These are phyloP conservation scores for Kwoniella bestiolae DNA, from an alignment of 768 basidiomycete species.

Conservation along the genomic window DNA sequence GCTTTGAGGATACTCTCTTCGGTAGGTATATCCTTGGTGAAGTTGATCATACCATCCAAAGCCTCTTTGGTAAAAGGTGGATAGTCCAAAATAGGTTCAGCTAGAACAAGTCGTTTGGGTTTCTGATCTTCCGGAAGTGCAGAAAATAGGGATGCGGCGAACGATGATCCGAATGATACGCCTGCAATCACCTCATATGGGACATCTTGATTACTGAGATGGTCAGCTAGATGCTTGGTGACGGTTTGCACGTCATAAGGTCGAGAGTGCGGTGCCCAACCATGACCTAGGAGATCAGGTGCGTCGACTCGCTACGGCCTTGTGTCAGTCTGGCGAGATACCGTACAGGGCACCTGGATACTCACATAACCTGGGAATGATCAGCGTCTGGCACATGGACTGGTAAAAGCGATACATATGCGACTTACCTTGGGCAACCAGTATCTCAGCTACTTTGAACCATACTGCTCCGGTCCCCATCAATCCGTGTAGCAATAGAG, in stretches of 20 bases:
- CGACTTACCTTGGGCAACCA: constrained; percentile 18
- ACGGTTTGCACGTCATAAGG: constrained; percentile 20
- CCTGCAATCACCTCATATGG: constrained; percentile 30
- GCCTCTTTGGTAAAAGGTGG: neutral
- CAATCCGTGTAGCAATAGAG: constrained; percentile 24
- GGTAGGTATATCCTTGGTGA: constrained; percentile 9
- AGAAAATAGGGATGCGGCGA: constrained; percentile 2
- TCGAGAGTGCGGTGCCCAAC: constrained; percentile 23
- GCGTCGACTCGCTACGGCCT: constrained; percentile 26
- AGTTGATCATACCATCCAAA: constrained; percentile 16
- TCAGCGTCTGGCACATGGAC: neutral
- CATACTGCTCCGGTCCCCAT: constrained; percentile 27
- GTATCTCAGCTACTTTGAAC: constrained; percentile 32
- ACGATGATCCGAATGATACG: constrained; percentile 31
- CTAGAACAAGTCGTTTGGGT: constrained; percentile 20
- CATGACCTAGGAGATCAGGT: constrained; percentile 32
- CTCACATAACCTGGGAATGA: constrained; percentile 1
- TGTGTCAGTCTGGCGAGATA: neutral
- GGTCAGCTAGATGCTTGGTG: constrained; percentile 24
- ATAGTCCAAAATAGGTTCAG: constrained; percentile 28
- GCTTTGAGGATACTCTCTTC: constrained; percentile 26
- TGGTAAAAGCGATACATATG: neutral
- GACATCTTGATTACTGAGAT: constrained; percentile 17
- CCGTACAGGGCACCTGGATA: neutral
- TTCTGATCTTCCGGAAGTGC: constrained; percentile 10